Evolutionary conservation across 306 rosid genomes (phyloP).

Genomic region (Rosa lucieae): DNA sequence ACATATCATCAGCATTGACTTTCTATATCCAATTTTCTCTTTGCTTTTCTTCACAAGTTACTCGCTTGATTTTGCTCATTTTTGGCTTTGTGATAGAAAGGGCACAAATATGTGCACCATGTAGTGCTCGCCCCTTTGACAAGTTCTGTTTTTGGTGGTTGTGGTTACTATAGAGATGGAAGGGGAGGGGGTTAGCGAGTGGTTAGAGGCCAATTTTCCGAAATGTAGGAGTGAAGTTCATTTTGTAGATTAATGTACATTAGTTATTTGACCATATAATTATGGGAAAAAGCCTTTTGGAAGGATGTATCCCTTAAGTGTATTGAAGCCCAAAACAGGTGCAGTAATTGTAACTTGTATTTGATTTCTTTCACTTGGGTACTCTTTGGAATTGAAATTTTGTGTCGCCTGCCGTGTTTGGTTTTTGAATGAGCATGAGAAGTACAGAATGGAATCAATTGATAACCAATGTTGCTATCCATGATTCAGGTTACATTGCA

Average conservation of each 20-base stretch:
- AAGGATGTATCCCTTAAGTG: neutral
- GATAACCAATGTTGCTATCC: neutral
- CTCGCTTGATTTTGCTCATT: neutral
- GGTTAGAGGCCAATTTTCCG: conserved; percentile 35
- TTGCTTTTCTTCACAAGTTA: conserved; percentile 28
- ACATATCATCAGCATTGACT: conserved; percentile 51
- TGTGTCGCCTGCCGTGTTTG: neutral
- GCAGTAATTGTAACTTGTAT: neutral
- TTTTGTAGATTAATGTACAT: conserved; percentile 42
- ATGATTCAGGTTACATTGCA: neutral
- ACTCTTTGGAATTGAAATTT: neutral
- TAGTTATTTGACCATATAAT: conserved; percentile 19
- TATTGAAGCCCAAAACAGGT: neutral
- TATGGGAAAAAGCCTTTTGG: conserved; percentile 8
- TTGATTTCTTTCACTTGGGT: neutral
- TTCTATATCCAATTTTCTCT: conserved; percentile 34
- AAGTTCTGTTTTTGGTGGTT: conserved; percentile 29
- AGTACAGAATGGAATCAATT: neutral
- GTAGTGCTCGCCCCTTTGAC: conserved; percentile 12
- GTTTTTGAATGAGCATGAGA: neutral
- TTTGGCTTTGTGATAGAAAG: conserved; percentile 36
- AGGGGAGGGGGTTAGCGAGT: conserved; percentile 14
- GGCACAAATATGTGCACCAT: conserved; percentile 46
- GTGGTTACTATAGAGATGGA: conserved; percentile 27
- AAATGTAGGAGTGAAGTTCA: conserved; percentile 29